These are phyloP conservation scores for Physcia stellaris DNA, from an alignment of 495 filamentous ascomycete species.

Conservation along the genomic window DNA sequence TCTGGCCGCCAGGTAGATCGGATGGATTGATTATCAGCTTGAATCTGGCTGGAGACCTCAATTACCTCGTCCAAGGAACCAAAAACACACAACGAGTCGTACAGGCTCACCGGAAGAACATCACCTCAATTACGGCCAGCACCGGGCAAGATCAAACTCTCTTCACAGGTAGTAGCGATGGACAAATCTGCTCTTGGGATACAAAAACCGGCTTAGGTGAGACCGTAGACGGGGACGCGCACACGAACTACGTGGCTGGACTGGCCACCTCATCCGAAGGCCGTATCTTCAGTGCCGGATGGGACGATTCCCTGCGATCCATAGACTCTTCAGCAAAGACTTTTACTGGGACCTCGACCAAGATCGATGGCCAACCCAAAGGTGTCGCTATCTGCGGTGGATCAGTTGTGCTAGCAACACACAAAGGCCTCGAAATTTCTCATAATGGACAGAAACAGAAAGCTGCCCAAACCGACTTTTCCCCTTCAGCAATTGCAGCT, in stretches of 20 bases:
- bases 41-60: constrained; percentile 76
- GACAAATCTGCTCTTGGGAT: constrained; percentile 74
- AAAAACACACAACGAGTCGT: constrained; percentile 55
- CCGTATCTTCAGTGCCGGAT: constrained; percentile 71
- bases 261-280: constrained; percentile 44
- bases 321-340: constrained; percentile 48
- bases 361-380: constrained; percentile 49
- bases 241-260: constrained; percentile 71
- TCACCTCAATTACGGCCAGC: constrained; percentile 56
- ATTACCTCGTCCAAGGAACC: constrained; percentile 64
- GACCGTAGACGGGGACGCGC: constrained; percentile 60
- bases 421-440: constrained; percentile 51
- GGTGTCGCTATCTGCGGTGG: constrained; percentile 31
- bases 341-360: constrained; percentile 39
- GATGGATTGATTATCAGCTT: constrained; percentile 84
- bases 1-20: constrained; percentile 72
- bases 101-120: constrained; percentile 86
- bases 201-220: constrained; percentile 48
- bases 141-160: constrained; percentile 39
- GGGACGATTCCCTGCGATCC: constrained; percentile 86
- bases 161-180: constrained; percentile 85
- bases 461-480: constrained; percentile 30
- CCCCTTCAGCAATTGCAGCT: constrained; percentile 57
- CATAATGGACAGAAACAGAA: constrained; percentile 36
- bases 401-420: constrained; percentile 49